Base-by-base conservation (phyloP, 1,284 basidiomycete genomes). In the Meira nashicola region DNA sequence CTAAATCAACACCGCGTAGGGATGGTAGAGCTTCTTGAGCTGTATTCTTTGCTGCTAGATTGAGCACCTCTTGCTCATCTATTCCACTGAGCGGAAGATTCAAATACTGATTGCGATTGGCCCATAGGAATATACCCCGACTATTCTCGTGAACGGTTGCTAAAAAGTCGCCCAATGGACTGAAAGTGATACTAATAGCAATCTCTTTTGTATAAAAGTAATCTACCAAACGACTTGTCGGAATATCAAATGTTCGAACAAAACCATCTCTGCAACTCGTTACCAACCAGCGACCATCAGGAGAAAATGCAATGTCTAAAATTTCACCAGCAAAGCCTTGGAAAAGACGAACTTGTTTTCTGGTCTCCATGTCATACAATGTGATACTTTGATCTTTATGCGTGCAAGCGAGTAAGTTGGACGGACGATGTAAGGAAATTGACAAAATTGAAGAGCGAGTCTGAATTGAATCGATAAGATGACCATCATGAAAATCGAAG, bases 231-330 rank as follows among this genome's bases (percentile, higher is more conserved):
- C 86, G 83, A 2, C 92, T 91, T 10, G 92, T 92, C 0, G 95
- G 94, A 19, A 99, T 85, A 78, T 99, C 95, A 76, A 92, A 98
- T 0, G 95, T 98, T 48, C 95, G 86, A 67, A 98, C 89, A 51
- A 89, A 84, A 1, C 89, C 90, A 78, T 99, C 95, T 55, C 94
- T 82, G 11, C 92, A 92, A 1, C 90, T 87, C 0, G 87, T 82
- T 40, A 97, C 84, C 41, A 98, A 81, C 94, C 94, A 97, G 62
- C 93, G 83, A 2, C 90, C 93, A 78, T 97, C 92, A 1, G 90
- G 86, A 7, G 93, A 95, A 79, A 96, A 95, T 51, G 67, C 62
- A 0, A 67, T 63, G 55, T 77, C 75, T 12, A 74, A 60, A 23
- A 76, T 67, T 2, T 71, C 62, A 1, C 67, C 73, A 10, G 69